Conservation (phyloP, 768 basidiomycete genomes). For the Rhodocollybia butyracea region DNA sequence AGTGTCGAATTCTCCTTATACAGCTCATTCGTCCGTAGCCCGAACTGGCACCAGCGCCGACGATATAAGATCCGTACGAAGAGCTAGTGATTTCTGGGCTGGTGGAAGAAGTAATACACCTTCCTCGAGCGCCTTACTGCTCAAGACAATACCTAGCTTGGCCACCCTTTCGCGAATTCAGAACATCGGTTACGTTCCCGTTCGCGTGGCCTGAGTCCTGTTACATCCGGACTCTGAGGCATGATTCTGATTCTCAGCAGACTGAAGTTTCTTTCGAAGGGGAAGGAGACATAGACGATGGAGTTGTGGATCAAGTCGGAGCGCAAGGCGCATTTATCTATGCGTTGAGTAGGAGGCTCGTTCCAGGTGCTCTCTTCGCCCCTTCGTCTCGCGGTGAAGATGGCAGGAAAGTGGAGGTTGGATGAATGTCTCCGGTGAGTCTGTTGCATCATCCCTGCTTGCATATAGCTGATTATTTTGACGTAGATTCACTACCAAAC, state of each 20-base stretch:
- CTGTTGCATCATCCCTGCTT: neutral
- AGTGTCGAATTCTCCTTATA: too few species aligned
- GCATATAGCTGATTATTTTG: neutral
- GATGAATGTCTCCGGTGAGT: constrained; percentile 78
- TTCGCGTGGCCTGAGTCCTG: too few species aligned
- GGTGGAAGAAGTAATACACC: constrained; percentile 51
- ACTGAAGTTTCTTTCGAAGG: constrained; percentile 58
- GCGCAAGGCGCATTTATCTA: constrained; percentile 83
- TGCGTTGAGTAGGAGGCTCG: constrained; percentile 64
- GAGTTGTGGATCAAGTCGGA: constrained; percentile 66
- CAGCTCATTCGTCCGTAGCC: too few species aligned
- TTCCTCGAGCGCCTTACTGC: constrained; percentile 56
- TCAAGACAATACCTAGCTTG: constrained; percentile 19
- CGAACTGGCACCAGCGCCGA: too few species aligned
- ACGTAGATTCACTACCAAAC: constrained; percentile 76
- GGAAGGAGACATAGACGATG: constrained; percentile 36
- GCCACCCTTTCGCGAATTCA: neutral
- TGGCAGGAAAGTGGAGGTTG: constrained; percentile 64
- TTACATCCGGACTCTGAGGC: too few species aligned
- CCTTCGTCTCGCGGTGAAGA: constrained; percentile 46
- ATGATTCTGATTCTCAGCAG: too few species aligned
- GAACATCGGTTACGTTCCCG: constrained; percentile 7
- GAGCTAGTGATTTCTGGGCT: constrained; percentile 79
- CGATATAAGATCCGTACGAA: constrained; percentile 50
- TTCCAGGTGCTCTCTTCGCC: constrained; percentile 77